phyloP scores from a whole-genome alignment of 2,329 filamentous ascomycete genomes.

The Aspergillus sergii region DNA sequence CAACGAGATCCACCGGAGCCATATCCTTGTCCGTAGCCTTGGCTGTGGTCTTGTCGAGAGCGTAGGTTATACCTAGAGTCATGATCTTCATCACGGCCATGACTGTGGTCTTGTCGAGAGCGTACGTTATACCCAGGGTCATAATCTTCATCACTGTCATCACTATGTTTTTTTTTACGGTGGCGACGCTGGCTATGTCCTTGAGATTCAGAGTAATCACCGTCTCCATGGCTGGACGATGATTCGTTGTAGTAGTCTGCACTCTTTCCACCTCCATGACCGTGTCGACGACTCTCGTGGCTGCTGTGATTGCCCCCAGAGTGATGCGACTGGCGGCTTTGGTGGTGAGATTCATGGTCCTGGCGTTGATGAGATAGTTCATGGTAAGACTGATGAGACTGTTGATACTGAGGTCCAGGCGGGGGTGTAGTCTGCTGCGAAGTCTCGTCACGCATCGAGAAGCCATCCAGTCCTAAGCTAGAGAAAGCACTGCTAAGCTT shows the following conservation, averaged over 20 bases:
- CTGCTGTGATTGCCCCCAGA: slow-evolving; percentile 1
- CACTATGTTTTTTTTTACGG: slow-evolving; percentile 5
- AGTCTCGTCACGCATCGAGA: slow-evolving; percentile 22
- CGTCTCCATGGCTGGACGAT: not conserved
- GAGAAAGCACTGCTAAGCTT: slow-evolving; percentile 38
- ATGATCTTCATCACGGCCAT: not conserved
- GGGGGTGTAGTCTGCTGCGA: not conserved
- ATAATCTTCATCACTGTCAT: slow-evolving; percentile 8
- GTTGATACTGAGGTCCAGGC: slow-evolving; percentile 9
- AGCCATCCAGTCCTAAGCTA: slow-evolving; percentile 31
- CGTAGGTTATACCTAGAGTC: not conserved
- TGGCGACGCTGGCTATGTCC: not conserved
- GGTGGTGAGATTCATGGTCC: slow-evolving; percentile 7
- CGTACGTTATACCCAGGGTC: not conserved
- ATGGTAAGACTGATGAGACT: slow-evolving; percentile 13
- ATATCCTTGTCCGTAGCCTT: not conserved
- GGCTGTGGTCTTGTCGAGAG: not conserved
- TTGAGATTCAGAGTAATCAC: not conserved
- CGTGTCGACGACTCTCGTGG: not conserved
- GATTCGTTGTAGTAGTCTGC: slow-evolving; percentile 9
- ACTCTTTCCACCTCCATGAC: slow-evolving; percentile 3
- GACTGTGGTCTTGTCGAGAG: not conserved
- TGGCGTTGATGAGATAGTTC: slow-evolving; percentile 8
- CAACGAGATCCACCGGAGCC: not conserved
- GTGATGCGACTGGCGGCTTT: slow-evolving; percentile 8